Evolutionary conservation across 2,329 filamentous ascomycete species (phyloP).

Genomic region (Xylariaceae sp.): DNA sequence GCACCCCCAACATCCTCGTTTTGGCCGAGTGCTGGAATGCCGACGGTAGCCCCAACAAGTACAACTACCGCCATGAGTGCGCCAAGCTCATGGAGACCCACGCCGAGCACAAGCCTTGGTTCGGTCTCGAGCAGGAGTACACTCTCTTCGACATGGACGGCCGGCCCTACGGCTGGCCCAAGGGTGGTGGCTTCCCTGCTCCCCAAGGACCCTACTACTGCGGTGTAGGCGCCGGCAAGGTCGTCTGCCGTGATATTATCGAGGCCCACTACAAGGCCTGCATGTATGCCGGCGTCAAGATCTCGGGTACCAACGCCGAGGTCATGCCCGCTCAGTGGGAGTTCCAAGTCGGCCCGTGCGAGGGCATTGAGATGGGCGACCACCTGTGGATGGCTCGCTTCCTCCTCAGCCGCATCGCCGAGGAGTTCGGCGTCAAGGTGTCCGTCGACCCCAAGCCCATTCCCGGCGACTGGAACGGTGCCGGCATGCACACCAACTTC

Average conservation of each 20-base stretch:
- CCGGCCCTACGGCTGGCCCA: constrained; percentile 82
- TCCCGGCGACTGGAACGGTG: constrained; percentile 93
- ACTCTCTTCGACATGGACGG: constrained; percentile 80
- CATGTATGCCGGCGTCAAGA: constrained; percentile 83
- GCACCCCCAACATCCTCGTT: constrained; percentile 94
- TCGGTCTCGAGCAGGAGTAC: constrained; percentile 97
- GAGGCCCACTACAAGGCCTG: constrained; percentile 83
- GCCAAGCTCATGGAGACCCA: constrained; percentile 84
- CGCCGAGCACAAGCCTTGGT: constrained; percentile 82
- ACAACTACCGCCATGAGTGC: constrained; percentile 93
- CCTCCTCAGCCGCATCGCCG: constrained; percentile 82
- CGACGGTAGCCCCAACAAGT: constrained; percentile 94
- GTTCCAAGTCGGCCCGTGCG: constrained; percentile 89
- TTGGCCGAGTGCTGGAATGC: constrained; percentile 91
- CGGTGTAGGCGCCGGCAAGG: constrained; percentile 94
- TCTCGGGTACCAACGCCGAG: constrained; percentile 98
- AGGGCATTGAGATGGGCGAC: constrained; percentile 87
- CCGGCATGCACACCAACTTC: constrained; percentile 76
- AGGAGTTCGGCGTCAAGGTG: constrained; percentile 95
- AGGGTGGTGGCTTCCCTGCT: constrained; percentile 80
- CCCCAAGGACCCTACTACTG: constrained; percentile 96
- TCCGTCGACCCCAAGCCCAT: constrained; percentile 96
- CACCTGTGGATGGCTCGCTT: constrained; percentile 92
- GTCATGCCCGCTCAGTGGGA: constrained; percentile 99
- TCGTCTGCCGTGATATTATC: constrained; percentile 96